phyloP scores from a whole-genome alignment of 2,329 filamentous ascomycete species.

The Trichoderma atroviride region DNA sequence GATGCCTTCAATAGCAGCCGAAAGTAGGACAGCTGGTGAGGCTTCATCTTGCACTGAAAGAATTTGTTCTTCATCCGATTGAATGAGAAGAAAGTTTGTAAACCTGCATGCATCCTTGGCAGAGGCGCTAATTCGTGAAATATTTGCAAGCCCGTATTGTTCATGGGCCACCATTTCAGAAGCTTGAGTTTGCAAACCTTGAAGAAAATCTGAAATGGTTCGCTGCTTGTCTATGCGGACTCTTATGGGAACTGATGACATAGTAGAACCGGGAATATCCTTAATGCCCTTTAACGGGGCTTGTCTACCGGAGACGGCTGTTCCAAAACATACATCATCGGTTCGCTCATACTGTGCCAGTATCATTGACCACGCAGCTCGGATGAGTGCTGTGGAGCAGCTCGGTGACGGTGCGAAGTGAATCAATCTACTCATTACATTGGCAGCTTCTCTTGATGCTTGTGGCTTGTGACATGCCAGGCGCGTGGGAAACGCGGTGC shows the following conservation, averaged over 20 bases:
- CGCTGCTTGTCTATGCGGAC: not conserved
- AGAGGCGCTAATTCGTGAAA: not conserved
- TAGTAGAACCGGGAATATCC: slow-evolving; percentile 31
- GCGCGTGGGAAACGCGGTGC: not conserved
- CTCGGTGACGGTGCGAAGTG: not conserved
- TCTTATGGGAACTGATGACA: slow-evolving; percentile 29
- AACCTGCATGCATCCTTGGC: slow-evolving; percentile 19
- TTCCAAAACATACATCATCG: slow-evolving; percentile 32
- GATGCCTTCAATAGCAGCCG: not conserved
- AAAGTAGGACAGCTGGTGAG: not conserved
- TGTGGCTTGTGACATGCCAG: not conserved
- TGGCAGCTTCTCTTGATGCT: not conserved
- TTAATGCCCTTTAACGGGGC: slow-evolving; percentile 29
- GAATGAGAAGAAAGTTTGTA: slow-evolving; percentile 10
- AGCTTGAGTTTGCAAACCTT: slow-evolving; percentile 12
- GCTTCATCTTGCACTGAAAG: not conserved
- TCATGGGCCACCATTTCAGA: slow-evolving; percentile 16
- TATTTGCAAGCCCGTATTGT: slow-evolving; percentile 13
- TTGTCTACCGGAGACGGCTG: slow-evolving; percentile 31
- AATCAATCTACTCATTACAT: not conserved
- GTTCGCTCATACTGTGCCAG: slow-evolving; percentile 41
- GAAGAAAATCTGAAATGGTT: not conserved
- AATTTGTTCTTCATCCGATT: not conserved
- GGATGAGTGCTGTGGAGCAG: slow-evolving; percentile 17
- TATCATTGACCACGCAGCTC: slow-evolving; percentile 29